Evolutionary conservation across 805 yeast genomes (phyloP).

Genomic region (Grigorovia humatica): DNA sequence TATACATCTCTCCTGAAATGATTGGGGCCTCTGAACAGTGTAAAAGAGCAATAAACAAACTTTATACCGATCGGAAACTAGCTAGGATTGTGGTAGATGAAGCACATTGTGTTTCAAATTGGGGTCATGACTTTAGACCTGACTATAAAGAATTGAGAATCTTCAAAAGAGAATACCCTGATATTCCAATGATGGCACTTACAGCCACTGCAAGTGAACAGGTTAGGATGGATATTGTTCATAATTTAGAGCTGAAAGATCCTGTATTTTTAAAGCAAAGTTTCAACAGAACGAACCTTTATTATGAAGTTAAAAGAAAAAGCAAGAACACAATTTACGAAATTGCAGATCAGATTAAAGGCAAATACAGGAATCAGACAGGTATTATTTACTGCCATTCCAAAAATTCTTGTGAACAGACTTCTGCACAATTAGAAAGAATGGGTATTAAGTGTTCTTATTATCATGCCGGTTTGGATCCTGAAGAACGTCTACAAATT

Average conservation of each 20-base stretch:
- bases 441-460: constrained; percentile 59
- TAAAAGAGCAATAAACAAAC: constrained; percentile 47
- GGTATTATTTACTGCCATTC: constrained; percentile 95
- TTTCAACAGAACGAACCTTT: constrained; percentile 81
- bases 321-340: constrained; percentile 44
- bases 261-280: constrained; percentile 77
- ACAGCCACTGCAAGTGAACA: constrained; percentile 96
- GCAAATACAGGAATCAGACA: constrained; percentile 45
- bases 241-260: constrained; percentile 54
- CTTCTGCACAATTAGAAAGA: constrained; percentile 48
- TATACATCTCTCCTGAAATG: constrained; percentile 94
- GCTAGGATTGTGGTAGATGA: constrained; percentile 93
- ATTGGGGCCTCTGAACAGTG: constrained; percentile 66
- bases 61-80: constrained; percentile 46
- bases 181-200: constrained; percentile 86
- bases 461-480: constrained; percentile 90
- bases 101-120: constrained; percentile 96
- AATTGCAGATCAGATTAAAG: constrained; percentile 45
- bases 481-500: constrained; percentile 58
- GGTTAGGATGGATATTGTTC: constrained; percentile 77
- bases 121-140: constrained; percentile 99
- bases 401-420: constrained; percentile 77
- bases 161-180: constrained; percentile 67
- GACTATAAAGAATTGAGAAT: constrained; percentile 76
- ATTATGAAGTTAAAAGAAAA: constrained; percentile 68